Evolutionary conservation across 495 filamentous ascomycete species (phyloP).

Genomic region (Aspergillus indologenus): DNA sequence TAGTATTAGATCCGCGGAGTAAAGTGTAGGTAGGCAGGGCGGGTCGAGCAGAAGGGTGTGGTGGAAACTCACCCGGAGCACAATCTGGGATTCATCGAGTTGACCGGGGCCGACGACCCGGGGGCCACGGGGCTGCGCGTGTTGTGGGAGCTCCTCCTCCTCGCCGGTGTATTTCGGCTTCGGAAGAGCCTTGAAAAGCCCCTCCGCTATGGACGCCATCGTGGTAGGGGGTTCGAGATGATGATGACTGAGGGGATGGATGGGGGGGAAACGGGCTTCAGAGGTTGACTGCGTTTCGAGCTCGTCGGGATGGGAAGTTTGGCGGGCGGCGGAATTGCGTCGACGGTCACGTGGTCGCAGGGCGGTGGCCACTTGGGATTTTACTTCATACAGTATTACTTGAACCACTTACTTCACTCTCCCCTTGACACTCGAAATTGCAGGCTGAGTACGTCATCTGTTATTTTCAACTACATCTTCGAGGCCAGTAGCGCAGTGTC

Average conservation of each 20-base stretch:
- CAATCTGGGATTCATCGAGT: slow-evolving; percentile 81
- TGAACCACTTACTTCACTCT: too few species aligned
- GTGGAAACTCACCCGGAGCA: slow-evolving; percentile 70
- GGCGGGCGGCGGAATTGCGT: slow-evolving; percentile 19
- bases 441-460: too few species aligned
- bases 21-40: too few species aligned
- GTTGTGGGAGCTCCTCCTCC: slow-evolving; percentile 71
- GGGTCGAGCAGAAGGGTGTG: too few species aligned
- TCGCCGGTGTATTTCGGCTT: slow-evolving; percentile 87
- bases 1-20: too few species aligned
- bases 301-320: slow-evolving; percentile 12
- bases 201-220: slow-evolving; percentile 71
- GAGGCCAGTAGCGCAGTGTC: too few species aligned
- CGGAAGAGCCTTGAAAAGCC: slow-evolving; percentile 78
- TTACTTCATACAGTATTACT: too few species aligned
- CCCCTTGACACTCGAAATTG: too few species aligned
- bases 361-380: neutral
- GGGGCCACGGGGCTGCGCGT: slow-evolving; percentile 71
- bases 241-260: slow-evolving; percentile 15
- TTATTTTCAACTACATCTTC: too few species aligned
- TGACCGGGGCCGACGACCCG: slow-evolving; percentile 74
- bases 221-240: slow-evolving; percentile 17
- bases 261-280: slow-evolving; percentile 13
- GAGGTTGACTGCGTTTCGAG: slow-evolving; percentile 18
- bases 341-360: slow-evolving; percentile 2